These are phyloP conservation scores for Melampsora larici-populina DNA, from an alignment of 1,284 basidiomycete genomes.

Conservation along the genomic window DNA sequence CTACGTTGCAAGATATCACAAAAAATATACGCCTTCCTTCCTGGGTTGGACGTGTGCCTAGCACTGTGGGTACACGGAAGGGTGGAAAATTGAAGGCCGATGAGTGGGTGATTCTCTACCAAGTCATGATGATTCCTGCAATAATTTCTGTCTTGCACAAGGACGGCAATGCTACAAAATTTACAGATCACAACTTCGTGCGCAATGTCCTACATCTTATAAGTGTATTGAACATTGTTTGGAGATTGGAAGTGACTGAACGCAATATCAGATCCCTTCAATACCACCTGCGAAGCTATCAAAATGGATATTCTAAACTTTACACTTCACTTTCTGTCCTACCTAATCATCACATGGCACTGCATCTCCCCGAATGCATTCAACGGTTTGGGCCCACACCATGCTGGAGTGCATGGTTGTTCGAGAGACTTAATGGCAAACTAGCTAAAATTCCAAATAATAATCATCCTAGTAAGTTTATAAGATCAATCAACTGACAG, in stretches of 20 bases:
- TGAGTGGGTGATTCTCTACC: slow-evolving; percentile 23
- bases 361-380: slow-evolving; percentile 6
- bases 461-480: background rate
- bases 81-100: slow-evolving; percentile 28
- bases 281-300: slow-evolving; percentile 4
- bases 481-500: background rate
- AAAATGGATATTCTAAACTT: background rate
- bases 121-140: no score
- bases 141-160: no score
- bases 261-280: slow-evolving; percentile 3
- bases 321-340: background rate
- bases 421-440: no score
- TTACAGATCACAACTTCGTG: no score
- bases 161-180: no score
- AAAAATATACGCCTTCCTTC: slow-evolving; percentile 9
- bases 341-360: slow-evolving; percentile 32
- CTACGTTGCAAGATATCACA: no score
- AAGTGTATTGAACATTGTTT: no score
- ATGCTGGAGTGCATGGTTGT: no score
- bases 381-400: slow-evolving; percentile 2
- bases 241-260: background rate
- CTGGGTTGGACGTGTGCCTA: no score
- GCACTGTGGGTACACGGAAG: no score
- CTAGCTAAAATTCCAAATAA: no score
- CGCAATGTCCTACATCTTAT: no score